Conservation (phyloP, 257 asterid genomes). For the Solanum arcanum region DNA sequence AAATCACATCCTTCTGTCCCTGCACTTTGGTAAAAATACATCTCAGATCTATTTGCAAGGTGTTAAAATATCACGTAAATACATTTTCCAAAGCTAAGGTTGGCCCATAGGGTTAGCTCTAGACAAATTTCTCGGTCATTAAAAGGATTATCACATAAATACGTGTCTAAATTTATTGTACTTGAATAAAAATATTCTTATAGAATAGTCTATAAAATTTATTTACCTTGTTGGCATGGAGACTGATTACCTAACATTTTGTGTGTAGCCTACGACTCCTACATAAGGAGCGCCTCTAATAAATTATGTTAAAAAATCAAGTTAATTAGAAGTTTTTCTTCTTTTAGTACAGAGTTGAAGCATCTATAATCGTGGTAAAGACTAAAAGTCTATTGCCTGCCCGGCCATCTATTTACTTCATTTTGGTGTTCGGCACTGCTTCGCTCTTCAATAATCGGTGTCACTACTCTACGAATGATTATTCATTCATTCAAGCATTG, state of each 20-base stretch:
- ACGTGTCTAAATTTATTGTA: neutral
- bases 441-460: neutral
- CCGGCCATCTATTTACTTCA: neutral
- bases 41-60: slow-evolving; percentile 18
- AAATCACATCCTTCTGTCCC: slow-evolving; percentile 92
- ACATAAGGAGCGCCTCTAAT: neutral
- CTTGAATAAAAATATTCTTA: neutral
- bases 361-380: neutral
- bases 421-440: neutral
- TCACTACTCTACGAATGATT: neutral
- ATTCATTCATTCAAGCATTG: neutral
- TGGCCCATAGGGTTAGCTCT: neutral
- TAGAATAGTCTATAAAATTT: neutral
- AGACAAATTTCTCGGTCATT: neutral
- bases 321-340: neutral
- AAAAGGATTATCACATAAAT: neutral
- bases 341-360: neutral
- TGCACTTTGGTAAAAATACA: slow-evolving; percentile 69
- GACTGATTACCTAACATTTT: neutral
- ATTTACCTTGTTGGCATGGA: neutral
- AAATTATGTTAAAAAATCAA: neutral
- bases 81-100: neutral
- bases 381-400: neutral
- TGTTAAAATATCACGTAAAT: neutral
- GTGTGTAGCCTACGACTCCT: neutral